phyloP scores from a whole-genome alignment of 495 filamentous ascomycete species.

The Penicillium verhagenii region DNA sequence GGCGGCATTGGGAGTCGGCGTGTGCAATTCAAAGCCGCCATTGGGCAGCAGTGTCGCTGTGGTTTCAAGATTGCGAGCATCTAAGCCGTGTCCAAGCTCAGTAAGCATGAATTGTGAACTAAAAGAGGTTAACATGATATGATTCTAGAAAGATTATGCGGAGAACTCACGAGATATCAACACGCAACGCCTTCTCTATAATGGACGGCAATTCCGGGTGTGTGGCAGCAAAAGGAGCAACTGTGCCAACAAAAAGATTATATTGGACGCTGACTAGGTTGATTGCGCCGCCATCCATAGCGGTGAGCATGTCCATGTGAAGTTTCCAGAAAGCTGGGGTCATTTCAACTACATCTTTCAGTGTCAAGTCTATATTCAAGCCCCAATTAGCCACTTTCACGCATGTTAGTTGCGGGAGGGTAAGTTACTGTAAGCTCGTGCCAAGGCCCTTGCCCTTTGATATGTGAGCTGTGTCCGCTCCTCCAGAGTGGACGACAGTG shows the following conservation, averaged over 20 bases:
- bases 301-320: constrained; percentile 17
- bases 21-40: constrained; percentile 35
- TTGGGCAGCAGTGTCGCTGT: constrained; percentile 32
- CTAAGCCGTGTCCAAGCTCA: constrained; percentile 38
- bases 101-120: constrained; percentile 31
- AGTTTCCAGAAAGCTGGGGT: constrained; percentile 21
- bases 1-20: constrained; percentile 23
- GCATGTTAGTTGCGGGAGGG: not conserved
- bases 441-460: not conserved
- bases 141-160: not conserved
- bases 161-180: constrained; percentile 2
- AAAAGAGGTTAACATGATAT: not conserved
- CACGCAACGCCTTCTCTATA: not conserved
- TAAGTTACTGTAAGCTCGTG: not conserved
- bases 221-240: constrained; percentile 29
- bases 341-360: constrained; percentile 6
- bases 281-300: constrained; percentile 13
- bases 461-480: not conserved
- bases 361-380: constrained; percentile 1
- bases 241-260: constrained; percentile 39
- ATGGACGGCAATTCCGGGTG: constrained; percentile 27
- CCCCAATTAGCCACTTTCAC: not conserved
- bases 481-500: not conserved
- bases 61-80: constrained; percentile 39
- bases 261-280: constrained; percentile 31